phyloP scores from a whole-genome alignment of 2,329 filamentous ascomycete genomes.

The Amphichorda felina region DNA sequence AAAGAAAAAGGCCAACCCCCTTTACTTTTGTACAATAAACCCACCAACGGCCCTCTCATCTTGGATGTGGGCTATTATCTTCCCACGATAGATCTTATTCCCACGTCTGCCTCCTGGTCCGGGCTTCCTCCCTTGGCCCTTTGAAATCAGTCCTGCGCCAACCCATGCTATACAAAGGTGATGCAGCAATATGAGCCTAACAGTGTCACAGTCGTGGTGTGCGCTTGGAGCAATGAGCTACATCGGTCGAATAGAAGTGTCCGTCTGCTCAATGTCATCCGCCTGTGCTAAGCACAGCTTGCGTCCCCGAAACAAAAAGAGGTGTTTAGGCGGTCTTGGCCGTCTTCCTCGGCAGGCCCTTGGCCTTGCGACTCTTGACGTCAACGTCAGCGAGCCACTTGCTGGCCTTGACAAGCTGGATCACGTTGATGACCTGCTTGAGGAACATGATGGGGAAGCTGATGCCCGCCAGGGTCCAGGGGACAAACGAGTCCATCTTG shows the following conservation, averaged over 20 bases:
- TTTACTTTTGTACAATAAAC: background rate
- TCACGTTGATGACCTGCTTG: constrained; percentile 90
- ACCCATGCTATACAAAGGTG: constrained; percentile 1
- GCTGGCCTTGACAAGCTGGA: constrained; percentile 89
- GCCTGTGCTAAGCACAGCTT: no score
- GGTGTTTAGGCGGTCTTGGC: constrained; percentile 6
- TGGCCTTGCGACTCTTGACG: constrained; percentile 43
- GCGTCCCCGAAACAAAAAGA: no score
- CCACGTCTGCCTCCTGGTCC: no score
- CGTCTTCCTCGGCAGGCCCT: constrained; percentile 39
- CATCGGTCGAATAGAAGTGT: background rate
- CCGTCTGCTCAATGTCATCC: background rate
- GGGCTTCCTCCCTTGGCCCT: background rate
- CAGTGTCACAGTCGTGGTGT: background rate
- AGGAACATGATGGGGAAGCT: constrained; percentile 78
- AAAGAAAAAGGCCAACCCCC: background rate
- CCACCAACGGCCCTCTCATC: background rate
- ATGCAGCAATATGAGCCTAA: background rate
- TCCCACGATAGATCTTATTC: background rate
- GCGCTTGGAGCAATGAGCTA: background rate
- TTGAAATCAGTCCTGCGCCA: background rate
- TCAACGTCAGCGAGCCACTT: constrained; percentile 92
- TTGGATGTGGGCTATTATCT: background rate
- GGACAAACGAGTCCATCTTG: constrained; percentile 66
- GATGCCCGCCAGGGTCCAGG: constrained; percentile 63